phyloP scores from a whole-genome alignment of 2,329 filamentous ascomycete genomes.

The Pseudogymnoascus sp. region DNA sequence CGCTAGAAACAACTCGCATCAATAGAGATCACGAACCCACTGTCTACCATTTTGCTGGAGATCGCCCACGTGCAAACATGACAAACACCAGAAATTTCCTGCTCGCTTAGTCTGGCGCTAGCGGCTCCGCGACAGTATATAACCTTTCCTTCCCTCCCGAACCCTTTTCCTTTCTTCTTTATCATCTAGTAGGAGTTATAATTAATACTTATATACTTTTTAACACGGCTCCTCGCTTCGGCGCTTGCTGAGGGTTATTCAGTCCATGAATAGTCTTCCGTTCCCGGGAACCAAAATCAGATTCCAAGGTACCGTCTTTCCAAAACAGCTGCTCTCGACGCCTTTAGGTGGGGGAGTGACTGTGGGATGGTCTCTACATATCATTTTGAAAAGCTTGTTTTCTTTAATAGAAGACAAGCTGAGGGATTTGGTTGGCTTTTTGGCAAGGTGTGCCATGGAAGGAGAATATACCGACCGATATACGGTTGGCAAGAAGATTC shows the following conservation, averaged over 20 bases:
- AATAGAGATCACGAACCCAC: not conserved
- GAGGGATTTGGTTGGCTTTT: not conserved
- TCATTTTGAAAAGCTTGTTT: conserved; percentile 5
- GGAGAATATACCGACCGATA: not conserved
- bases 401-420: not conserved
- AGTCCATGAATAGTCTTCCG: conserved; percentile 33
- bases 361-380: conserved; percentile 38
- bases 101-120: conserved; percentile 9
- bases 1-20: not conserved
- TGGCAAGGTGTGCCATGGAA: not conserved
- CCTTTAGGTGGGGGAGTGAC: conserved; percentile 25
- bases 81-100: conserved; percentile 3
- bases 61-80: not conserved
- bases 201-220: conserved; percentile 32
- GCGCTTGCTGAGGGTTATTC: conserved; percentile 35
- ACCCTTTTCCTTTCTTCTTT: conserved; percentile 21
- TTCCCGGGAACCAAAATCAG: conserved; percentile 37
- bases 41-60: not conserved
- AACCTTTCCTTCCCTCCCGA: conserved; percentile 13
- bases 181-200: conserved; percentile 28
- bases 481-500: conserved; percentile 1
- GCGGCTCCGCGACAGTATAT: not conserved
- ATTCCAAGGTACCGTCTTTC: conserved; percentile 32
- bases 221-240: conserved; percentile 32
- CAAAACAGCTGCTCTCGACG: conserved; percentile 34